Conservation (phyloP, 148 eudicot species). For the Dianthus caryophyllus region DNA sequence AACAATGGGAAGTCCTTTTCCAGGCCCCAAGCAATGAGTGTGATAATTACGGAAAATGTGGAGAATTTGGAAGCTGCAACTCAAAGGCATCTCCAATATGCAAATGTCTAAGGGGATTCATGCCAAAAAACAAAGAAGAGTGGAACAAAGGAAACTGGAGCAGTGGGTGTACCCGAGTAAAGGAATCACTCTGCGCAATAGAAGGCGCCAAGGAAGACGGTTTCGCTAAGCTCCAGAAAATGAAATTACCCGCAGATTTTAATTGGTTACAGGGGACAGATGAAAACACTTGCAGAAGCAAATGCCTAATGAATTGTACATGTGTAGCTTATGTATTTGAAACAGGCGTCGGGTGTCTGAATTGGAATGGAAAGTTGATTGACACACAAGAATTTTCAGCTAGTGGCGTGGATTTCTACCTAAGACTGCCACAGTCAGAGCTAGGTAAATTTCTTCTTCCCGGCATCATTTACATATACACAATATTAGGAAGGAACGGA, state of each 20-base stretch:
- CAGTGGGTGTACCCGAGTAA: conserved; percentile 37
- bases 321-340: conserved; percentile 45
- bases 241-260: conserved; percentile 45
- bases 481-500: too few relatives aligned
- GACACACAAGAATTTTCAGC: conserved; percentile 30
- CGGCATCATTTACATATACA: background rate
- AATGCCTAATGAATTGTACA: conserved; percentile 41
- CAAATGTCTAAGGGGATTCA: conserved; percentile 43
- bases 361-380: conserved; percentile 36
- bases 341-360: conserved; percentile 33
- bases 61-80: conserved; percentile 37
- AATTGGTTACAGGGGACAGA: conserved; percentile 12
- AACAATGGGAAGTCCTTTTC: conserved; percentile 23
- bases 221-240: conserved; percentile 26
- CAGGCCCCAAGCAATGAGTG: conserved; percentile 33
- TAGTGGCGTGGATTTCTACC: conserved; percentile 31
- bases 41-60: conserved; percentile 43
- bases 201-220: conserved; percentile 33
- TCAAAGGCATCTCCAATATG: conserved; percentile 25
- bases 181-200: conserved; percentile 23
- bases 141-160: conserved; percentile 47
- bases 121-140: conserved; percentile 25
- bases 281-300: conserved; percentile 28
- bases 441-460: conserved; percentile 24
- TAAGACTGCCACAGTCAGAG: conserved; percentile 41